phyloP scores from a whole-genome alignment of 495 filamentous ascomycete species.

The Jackrogersella minutella region DNA sequence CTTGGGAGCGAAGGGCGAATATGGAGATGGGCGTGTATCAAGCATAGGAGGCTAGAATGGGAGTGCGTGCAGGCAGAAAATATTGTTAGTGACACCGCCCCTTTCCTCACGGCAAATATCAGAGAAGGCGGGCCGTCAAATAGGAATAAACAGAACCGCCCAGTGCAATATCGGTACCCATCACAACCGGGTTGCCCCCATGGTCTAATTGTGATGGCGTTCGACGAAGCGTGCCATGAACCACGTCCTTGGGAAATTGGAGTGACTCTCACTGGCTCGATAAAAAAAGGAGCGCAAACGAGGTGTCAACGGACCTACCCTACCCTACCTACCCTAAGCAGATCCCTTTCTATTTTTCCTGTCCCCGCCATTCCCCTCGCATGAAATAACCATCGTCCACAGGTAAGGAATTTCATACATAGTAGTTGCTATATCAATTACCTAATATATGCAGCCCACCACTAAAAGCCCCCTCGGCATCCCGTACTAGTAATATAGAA shows the following conservation, averaged over 20 bases:
- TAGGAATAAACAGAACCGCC: neutral
- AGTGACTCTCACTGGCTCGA: constrained; percentile 19
- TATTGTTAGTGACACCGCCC: constrained; percentile 37
- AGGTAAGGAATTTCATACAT: neutral
- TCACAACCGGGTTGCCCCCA: constrained; percentile 21
- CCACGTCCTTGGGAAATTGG: constrained; percentile 39
- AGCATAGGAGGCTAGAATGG: neutral
- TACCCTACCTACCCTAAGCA: neutral
- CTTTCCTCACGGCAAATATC: constrained; percentile 10
- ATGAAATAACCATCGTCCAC: constrained; percentile 8
- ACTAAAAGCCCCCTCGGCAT: neutral
- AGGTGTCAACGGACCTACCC: constrained; percentile 1
- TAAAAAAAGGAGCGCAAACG: constrained; percentile 22
- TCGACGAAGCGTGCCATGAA: constrained; percentile 25
- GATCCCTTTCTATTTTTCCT: constrained; percentile 3
- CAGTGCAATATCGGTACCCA: constrained; percentile 12
- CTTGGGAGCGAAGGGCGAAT: neutral
- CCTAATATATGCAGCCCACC: neutral
- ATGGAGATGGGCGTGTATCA: constrained; percentile 7
- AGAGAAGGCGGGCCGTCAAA: constrained; percentile 1
- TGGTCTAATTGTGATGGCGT: constrained; percentile 17
- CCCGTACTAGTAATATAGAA: neutral
- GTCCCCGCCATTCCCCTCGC: constrained; percentile 6
- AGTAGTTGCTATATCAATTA: neutral
- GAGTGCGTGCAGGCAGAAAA: neutral